Conservation (phyloP, 805 yeast genomes). For the Schwanniomyces occidentalis region DNA sequence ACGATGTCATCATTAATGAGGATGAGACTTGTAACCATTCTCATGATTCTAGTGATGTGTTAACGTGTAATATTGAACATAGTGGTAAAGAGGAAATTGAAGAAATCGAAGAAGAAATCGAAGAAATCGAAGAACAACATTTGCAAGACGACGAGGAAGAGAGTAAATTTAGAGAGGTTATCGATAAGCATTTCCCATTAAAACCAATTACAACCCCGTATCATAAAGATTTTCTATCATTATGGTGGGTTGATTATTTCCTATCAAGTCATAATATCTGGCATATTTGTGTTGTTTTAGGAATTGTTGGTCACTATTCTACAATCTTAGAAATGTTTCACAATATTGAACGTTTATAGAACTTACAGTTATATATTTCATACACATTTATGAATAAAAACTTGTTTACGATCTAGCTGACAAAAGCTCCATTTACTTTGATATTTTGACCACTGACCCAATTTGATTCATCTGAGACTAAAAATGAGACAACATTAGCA, state of each 20-base stretch:
- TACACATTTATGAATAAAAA: too few relatives aligned
- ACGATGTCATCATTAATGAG: conserved; percentile 60
- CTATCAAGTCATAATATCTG: conserved; percentile 85
- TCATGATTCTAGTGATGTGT: conserved; percentile 29
- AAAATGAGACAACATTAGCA: conserved; percentile 32
- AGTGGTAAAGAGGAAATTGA: conserved; percentile 41
- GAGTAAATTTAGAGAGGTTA: conserved; percentile 26
- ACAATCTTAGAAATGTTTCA: conserved; percentile 74
- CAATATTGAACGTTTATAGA: conserved; percentile 22
- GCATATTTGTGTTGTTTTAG: conserved; percentile 89
- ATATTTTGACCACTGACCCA: conserved; percentile 36
- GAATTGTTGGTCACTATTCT: conserved; percentile 84
- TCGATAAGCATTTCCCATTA: conserved; percentile 38
- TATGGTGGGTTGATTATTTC: conserved; percentile 84
- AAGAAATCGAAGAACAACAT: conserved; percentile 9
- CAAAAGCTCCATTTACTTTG: conserved; percentile 29
- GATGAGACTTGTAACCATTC: conserved; percentile 26
- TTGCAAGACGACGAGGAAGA: conserved; percentile 11
- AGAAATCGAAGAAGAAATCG: conserved; percentile 29
- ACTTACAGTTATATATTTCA: too few relatives aligned
- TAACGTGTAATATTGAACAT: conserved; percentile 34
- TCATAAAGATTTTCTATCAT: conserved; percentile 45
- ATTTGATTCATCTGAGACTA: conserved; percentile 34
- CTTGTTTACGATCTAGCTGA: neutral
- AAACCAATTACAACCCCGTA: conserved; percentile 34